phyloP scores from a whole-genome alignment of 2,329 filamentous ascomycete species.

The Colletotrichum siamense region DNA sequence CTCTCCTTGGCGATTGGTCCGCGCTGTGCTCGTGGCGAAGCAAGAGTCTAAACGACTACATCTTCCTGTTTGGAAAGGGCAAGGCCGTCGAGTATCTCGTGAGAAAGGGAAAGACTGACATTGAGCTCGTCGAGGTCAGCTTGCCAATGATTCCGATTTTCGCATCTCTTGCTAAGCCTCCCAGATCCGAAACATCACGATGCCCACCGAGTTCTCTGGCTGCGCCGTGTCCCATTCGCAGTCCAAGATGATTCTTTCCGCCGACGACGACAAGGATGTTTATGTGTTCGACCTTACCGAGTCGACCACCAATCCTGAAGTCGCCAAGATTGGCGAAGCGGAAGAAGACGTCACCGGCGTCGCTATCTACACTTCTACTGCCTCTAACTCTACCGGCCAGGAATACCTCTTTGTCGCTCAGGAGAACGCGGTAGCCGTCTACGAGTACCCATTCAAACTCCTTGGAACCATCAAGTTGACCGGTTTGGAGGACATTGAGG shows the following conservation, averaged over 20 bases:
- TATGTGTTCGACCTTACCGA: conserved; percentile 46
- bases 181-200: conserved; percentile 47
- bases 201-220: conserved; percentile 45
- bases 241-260: conserved; percentile 44
- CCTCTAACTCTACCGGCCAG: conserved; percentile 28
- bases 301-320: conserved; percentile 38
- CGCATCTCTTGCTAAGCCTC: background rate
- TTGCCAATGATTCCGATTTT: rapidly evolving
- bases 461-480: conserved; percentile 41
- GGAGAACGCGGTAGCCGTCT: conserved; percentile 41
- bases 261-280: conserved; percentile 40
- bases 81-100: conserved; percentile 43
- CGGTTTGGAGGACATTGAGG: conserved; percentile 45
- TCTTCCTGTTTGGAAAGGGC: conserved; percentile 51
- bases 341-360: conserved; percentile 45
- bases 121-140: conserved; percentile 43
- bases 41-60: conserved; percentile 43
- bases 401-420: conserved; percentile 49
- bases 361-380: conserved; percentile 39
- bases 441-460: conserved; percentile 37
- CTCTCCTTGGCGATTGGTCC: conserved; percentile 51
- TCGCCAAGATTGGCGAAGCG: conserved; percentile 39
- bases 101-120: conserved; percentile 27
- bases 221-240: conserved; percentile 44
- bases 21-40: conserved; percentile 51